phyloP scores from a whole-genome alignment of 768 basidiomycete genomes.

The Imleria badia region DNA sequence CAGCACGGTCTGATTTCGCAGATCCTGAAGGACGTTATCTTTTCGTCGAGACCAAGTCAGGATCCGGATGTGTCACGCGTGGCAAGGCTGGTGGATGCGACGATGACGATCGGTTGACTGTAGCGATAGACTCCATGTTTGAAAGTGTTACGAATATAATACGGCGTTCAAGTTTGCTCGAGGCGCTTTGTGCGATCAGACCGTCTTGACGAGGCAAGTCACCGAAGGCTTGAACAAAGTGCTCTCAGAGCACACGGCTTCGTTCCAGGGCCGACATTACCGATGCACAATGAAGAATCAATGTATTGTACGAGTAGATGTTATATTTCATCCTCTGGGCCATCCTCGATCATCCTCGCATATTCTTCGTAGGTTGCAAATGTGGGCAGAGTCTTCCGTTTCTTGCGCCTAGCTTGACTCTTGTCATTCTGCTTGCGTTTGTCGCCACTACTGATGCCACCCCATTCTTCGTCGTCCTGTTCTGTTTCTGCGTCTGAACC shows the following conservation, averaged over 20 bases:
- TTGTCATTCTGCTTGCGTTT: constrained; percentile 50
- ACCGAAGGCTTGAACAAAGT: constrained; percentile 17
- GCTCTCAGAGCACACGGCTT: not conserved
- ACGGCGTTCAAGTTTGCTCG: too few species aligned
- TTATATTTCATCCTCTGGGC: constrained; percentile 30
- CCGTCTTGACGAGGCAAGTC: too few species aligned
- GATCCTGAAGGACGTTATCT: constrained; percentile 89
- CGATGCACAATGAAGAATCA: not conserved
- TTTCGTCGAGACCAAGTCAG: constrained; percentile 52
- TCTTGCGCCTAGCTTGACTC: constrained; percentile 58
- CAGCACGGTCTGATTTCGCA: constrained; percentile 94
- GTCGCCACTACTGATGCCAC: constrained; percentile 46
- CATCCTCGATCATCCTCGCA: constrained; percentile 78
- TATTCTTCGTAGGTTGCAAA: constrained; percentile 90
- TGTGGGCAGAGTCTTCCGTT: constrained; percentile 64
- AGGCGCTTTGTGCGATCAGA: too few species aligned
- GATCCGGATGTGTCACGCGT: constrained; percentile 23
- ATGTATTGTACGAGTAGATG: not conserved
- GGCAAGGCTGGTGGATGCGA: constrained; percentile 36
- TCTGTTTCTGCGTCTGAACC: constrained; percentile 44
- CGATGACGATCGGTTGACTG: constrained; percentile 33
- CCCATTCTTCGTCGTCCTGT: constrained; percentile 28
- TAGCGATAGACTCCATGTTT: not conserved
- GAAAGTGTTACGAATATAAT: not conserved
- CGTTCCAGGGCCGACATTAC: not conserved